Evolutionary conservation across 805 yeast species (phyloP), one percentile per base, ranked within the genome.

Genomic region (Hermanozyma aechmeae): DNA sequence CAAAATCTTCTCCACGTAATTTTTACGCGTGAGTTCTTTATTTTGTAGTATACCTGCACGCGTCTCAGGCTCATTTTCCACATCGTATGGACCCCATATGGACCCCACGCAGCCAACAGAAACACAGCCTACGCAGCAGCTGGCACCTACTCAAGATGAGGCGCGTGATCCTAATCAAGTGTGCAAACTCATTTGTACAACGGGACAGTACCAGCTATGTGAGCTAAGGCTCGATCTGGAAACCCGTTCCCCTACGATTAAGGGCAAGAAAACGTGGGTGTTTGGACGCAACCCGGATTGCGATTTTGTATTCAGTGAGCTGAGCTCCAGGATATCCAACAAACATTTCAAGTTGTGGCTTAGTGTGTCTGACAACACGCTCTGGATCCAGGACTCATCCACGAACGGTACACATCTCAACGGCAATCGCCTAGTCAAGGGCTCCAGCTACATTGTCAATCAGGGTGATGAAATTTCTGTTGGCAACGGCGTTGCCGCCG

Each of bases 381-480:
- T 72, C 26, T 71, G 78, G 78, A 62, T 77, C 32, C 74, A 71
- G 49, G 96, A 87, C 52, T 54, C 66, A 3, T 81, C 95, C 1
- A 89, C 97, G 2, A 92, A 92, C 57, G 98, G 98, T 6, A 92
- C 98, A 0, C 80, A 74, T 64, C 57, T 89, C 27, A 92, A 89
- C 58, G 77, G 78, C 18, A 67, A 67, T 22, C 65, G 84, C 29
- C 53, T 89, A 13, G 83, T 77, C 15, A 81, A 79, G 46, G 81
- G 81, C 13, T 73, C 79, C 27, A 83, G 84, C 45, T 84, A 83
- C 50, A 73, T 89, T 32, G 54, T 92, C 22, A 76, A 78, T 25
- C 95, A 85, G 48, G 97, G 97, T 4, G 99, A 92, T 54, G 95
- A 85, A 48, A 79, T 92, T 22, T 71, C 87, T 1, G 82, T 92